Percentiles rank a stretch among this genome's conserved stretches.
phyloP scores from a whole-genome alignment of 495 filamentous ascomycete genomes.

The Penicillium alfredii region DNA sequence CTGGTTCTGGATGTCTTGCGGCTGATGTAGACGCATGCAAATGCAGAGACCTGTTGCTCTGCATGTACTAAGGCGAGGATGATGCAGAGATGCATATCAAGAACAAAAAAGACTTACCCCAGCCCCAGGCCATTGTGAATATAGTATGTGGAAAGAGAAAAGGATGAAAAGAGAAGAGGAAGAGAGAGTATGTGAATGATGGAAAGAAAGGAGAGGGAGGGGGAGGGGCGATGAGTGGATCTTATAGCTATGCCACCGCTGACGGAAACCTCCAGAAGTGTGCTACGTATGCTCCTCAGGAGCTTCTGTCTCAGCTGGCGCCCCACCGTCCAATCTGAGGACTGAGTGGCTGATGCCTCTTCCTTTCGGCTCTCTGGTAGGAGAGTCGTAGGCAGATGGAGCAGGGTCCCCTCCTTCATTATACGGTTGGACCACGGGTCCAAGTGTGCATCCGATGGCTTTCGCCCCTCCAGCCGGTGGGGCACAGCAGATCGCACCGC shows the following conservation, averaged over 20 bases:
- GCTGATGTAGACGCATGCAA: too few relatives aligned
- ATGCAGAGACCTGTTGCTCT: too few relatives aligned
- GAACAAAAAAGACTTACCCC: conserved; percentile 22
- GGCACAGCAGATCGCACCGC: conserved; percentile 7
- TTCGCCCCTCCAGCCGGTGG: conserved; percentile 6
- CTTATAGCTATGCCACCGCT: conserved; percentile 17
- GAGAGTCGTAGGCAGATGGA: conserved; percentile 10
- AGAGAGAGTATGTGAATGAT: conserved; percentile 4
- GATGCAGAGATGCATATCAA: not conserved
- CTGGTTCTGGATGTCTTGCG: not conserved
- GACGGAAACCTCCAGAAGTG: conserved; percentile 17
- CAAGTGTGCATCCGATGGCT: conserved; percentile 2
- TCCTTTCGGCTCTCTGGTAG: conserved; percentile 5
- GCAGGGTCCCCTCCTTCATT: conserved; percentile 4
- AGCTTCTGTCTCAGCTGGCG: conserved; percentile 14
- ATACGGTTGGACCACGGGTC: conserved; percentile 13
- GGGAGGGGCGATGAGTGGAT: conserved; percentile 5
- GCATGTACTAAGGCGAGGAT: conserved; percentile 4
- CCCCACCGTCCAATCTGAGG: conserved; percentile 11
- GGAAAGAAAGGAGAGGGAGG: not conserved
- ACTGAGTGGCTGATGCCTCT: conserved; percentile 14
- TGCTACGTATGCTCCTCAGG: conserved; percentile 8
- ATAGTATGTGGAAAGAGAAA: conserved; percentile 2
- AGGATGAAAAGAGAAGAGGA: conserved; percentile 1
- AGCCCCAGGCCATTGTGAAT: conserved; percentile 35